Base-by-base conservation (phyloP, 2,329 filamentous ascomycete species). In the Sporothrix schenckii region DNA sequence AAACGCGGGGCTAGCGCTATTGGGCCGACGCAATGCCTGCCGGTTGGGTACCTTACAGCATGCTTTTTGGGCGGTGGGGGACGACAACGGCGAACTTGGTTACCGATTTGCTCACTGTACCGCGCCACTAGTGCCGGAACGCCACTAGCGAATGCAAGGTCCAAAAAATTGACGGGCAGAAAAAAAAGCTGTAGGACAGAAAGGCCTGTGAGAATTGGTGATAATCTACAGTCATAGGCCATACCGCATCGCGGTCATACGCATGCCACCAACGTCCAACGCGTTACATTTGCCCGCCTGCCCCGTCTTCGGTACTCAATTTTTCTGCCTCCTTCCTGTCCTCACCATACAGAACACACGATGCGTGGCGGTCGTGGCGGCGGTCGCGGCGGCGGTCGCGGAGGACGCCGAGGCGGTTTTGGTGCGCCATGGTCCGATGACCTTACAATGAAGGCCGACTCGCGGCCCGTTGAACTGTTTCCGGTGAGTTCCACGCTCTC, bases 391-490 rank as follows among this genome's bases (percentile, higher is more conserved):
- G 83, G 86, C 74, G 83, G 84, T 73, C 83, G 84, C 49, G 82
- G 86, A 66, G 83, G 80, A 58, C 76, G 80, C 47, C 71, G 77
- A 9, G 76, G 77, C 65, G 72, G 77, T 9, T 72, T 73, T 44
- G 74, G 71, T 14, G 80, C 86, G 69, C 83, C 86, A 0, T 88
- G 86, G 83, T 83, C 83, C 53, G 85, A 87, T 73, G 86, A 88
- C 73, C 83, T 85, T 10, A 79, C 78, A 50, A 77, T 82, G 69
- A 77, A 79, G 27, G 77, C 82, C 13, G 85, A 87, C 76, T 83
- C 83, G 67, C 81, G 84, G 44, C 87, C 87, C 7, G 85, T 85
- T n/a, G 86, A 88, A 74, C 83, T 86, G 11, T 88, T 88, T 72
- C 86, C 87, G 0, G 86, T 87, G 77, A 72, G 83, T 50, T 1